phyloP scores from a whole-genome alignment of 164 flowering plant species.

The Dillenia suffruticosa region DNA sequence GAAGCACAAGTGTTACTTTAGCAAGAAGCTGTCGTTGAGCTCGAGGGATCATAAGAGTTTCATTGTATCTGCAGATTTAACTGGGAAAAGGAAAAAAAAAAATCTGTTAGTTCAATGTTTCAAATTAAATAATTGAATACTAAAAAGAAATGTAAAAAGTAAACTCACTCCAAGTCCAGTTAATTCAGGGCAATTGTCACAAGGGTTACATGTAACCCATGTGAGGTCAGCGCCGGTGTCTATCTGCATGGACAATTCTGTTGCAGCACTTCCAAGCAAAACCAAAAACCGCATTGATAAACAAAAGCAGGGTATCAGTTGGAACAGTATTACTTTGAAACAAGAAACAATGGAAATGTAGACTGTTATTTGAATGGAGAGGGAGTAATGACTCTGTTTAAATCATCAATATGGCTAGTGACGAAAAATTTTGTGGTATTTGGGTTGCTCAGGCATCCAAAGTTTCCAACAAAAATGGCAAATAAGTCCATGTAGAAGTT shows the following conservation, averaged over 20 bases:
- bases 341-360: too few relatives aligned
- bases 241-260: constrained; percentile 80
- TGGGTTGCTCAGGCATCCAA: too few relatives aligned
- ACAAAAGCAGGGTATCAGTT: too few relatives aligned
- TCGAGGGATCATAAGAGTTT: constrained; percentile 53
- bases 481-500: too few relatives aligned
- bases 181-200: constrained; percentile 74
- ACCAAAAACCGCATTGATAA: too few relatives aligned
- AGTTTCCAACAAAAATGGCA: too few relatives aligned
- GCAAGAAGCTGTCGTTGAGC: constrained; percentile 67
- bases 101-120: too few relatives aligned
- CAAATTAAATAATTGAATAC: not conserved
- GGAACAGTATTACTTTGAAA: too few relatives aligned
- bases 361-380: too few relatives aligned
- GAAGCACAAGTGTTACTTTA: constrained; percentile 50
- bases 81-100: not conserved
- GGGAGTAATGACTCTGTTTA: too few relatives aligned
- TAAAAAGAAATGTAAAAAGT: not conserved
- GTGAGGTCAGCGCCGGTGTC: constrained; percentile 77
- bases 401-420: too few relatives aligned
- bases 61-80: constrained; percentile 53
- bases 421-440: too few relatives aligned
- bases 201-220: constrained; percentile 81
- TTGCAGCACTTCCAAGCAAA: constrained; percentile 70
- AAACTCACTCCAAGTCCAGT: constrained; percentile 74